Percentiles rank a stretch among this genome's conserved stretches.
Conservation (phyloP, 257 asterid species). For the Fraxinus anomala region DNA sequence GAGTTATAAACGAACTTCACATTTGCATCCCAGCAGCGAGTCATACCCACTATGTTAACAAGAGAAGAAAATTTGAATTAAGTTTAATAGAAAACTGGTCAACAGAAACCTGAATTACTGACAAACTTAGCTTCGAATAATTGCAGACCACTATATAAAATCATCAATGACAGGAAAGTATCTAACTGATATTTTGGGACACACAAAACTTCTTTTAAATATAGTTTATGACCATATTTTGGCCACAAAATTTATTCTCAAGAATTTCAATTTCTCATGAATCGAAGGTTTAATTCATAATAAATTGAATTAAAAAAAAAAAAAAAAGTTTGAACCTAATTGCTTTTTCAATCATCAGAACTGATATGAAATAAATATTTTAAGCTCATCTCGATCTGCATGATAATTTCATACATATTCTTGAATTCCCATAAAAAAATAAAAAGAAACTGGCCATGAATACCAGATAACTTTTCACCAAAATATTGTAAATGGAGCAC, state of each 20-base stretch:
- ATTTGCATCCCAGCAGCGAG: neutral
- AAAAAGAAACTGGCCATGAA: neutral
- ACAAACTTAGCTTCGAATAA: neutral
- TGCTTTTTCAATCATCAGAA: neutral
- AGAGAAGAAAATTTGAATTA: neutral
- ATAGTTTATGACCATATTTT: neutral
- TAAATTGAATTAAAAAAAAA: neutral
- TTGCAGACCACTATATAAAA: neutral
- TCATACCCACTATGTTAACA: neutral
- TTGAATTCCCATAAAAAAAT: neutral
- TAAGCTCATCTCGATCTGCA: neutral
- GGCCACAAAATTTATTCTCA: neutral
- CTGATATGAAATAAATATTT: neutral
- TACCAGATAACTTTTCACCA: neutral
- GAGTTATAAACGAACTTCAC: neutral
- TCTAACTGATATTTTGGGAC: neutral
- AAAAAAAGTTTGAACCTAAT: neutral
- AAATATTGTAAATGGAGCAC: neutral
- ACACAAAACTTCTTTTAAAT: neutral
- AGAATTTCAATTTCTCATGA: neutral
- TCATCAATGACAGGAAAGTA: neutral
- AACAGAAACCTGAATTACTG: neutral
- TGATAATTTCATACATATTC: neutral
- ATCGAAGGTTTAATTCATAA: neutral
- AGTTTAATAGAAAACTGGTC: neutral